phyloP scores from a whole-genome alignment of 768 basidiomycete genomes.

The Lentinula guzmanii region DNA sequence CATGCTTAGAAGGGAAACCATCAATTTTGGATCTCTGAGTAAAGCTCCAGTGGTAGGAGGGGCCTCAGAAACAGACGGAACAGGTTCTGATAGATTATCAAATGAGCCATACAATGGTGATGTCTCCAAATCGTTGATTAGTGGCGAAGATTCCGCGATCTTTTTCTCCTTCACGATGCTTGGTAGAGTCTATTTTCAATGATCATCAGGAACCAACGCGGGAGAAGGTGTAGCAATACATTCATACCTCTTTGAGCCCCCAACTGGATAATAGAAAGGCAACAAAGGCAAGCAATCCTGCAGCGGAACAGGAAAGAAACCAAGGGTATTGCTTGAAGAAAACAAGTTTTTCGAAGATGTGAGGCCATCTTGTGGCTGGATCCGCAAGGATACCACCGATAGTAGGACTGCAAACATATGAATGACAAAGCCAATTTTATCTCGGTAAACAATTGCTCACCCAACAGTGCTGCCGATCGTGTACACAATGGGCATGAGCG shows the following conservation, averaged over 20 bases:
- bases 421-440: background rate
- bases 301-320: slow-evolving; percentile 27
- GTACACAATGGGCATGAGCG: slow-evolving; percentile 23
- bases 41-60: slow-evolving; percentile 13
- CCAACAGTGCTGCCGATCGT: slow-evolving; percentile 18
- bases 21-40: slow-evolving; percentile 18
- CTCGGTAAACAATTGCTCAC: slow-evolving; percentile 9
- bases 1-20: slow-evolving; percentile 19
- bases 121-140: background rate
- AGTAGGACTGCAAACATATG: slow-evolving; percentile 14
- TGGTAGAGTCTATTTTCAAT: slow-evolving; percentile 11
- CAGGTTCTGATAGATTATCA: slow-evolving; percentile 5
- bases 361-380: slow-evolving; percentile 22
- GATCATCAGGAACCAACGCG: slow-evolving; percentile 8
- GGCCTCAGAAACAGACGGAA: background rate
- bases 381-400: slow-evolving; percentile 27
- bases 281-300: slow-evolving; percentile 16
- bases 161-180: background rate
- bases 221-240: background rate
- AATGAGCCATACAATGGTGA: background rate
- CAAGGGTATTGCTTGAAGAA: slow-evolving; percentile 27
- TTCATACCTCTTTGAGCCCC: slow-evolving; percentile 23
- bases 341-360: slow-evolving; percentile 15
- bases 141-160: background rate
- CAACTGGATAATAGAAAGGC: slow-evolving; percentile 16